Base-by-base conservation (phyloP, 2,329 filamentous ascomycete genomes). In the Harringtonia aguacate region DNA sequence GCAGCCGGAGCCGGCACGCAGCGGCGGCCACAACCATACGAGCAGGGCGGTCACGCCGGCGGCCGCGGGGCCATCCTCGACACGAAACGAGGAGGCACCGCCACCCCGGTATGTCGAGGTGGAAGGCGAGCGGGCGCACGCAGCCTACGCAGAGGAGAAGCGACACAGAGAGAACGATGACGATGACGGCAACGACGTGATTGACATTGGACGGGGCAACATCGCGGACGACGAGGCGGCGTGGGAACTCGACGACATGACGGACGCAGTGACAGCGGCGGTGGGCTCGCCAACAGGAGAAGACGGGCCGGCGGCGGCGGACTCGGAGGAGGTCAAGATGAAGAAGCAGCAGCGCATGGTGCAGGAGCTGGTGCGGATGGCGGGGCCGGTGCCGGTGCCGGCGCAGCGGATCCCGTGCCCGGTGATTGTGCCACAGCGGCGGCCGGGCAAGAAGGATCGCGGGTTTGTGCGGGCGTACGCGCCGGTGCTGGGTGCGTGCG, bases 391-490 rank as follows among this genome's bases (percentile, higher is more conserved):
- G 6, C 53, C 53, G 2, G 36, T 36, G 1, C 50, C 47, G 1
- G 8, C 28, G 3, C 35, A 41, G 10, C 48, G 48, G 12, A 29
- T 64, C 3, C 52, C 56, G 1, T 58, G 53, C 20, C 62, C 63
- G 2, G 62, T 65, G 17, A 56, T 64, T n/a, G 49, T 65, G 15
- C 63, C 63, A 0, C 63, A 66, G 47, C 57, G 61, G 1, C 53
- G 63, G 38, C 62, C 63, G 2, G 53, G 57, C 17, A 48, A 53
- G 9, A 58, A 57, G n/a, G 50, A 55, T 8, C 57, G 63, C 5
- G 63, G 62, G 1, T 66, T 66, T 30, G 54, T 65, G 39, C 55
- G 56, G 1, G 63, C 63, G 3, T 66, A 66, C 50, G 59, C 64
- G 2, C 63, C 62, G 1, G 55, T 53, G 3, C 52, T 66, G 7